These are phyloP conservation scores for Zygotorulaspora mrakii DNA, from an alignment of 1,139 yeast genomes.

Conservation along the genomic window DNA sequence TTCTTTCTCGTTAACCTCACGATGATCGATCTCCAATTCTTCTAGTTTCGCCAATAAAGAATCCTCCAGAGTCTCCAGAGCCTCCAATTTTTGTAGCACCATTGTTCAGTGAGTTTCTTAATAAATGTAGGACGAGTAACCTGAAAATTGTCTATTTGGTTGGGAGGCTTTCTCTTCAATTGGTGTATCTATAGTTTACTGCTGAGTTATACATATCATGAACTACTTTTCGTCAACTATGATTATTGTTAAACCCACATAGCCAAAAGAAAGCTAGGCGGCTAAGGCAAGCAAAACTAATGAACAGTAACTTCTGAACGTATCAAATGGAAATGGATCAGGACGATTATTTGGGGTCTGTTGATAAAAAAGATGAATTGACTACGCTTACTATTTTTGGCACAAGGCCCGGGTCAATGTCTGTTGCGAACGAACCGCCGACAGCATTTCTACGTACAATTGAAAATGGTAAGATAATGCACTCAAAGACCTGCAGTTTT, in stretches of 20 bases:
- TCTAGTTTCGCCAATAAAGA: constrained; percentile 8
- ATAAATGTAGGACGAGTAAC: neutral
- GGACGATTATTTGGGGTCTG: neutral
- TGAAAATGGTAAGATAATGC: constrained; percentile 6
- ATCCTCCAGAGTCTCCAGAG: constrained; percentile 3
- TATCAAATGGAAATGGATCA: too few relatives aligned
- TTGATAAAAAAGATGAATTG: neutral
- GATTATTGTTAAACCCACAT: too few relatives aligned
- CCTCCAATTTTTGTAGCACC: constrained; percentile 2
- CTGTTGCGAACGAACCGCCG: constrained; percentile 6
- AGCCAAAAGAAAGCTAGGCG: constrained; percentile 4
- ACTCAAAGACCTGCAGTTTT: constrained; percentile 9
- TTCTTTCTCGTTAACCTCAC: constrained; percentile 3
- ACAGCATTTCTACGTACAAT: constrained; percentile 7
- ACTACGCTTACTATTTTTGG: neutral
- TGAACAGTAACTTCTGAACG: too few relatives aligned
- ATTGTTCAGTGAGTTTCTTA: neutral
- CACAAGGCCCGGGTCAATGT: neutral
- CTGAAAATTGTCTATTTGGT: too few relatives aligned
- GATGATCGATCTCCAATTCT: constrained; percentile 1
- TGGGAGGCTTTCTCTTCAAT: too few relatives aligned
- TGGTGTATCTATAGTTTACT: too few relatives aligned
- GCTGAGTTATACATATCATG: too few relatives aligned
- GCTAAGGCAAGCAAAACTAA: constrained; percentile 1
- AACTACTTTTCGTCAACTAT: too few relatives aligned